These are phyloP conservation scores for Phoenix dactylifera DNA, from an alignment of 176 grass and related monocot species.

Conservation along the genomic window DNA sequence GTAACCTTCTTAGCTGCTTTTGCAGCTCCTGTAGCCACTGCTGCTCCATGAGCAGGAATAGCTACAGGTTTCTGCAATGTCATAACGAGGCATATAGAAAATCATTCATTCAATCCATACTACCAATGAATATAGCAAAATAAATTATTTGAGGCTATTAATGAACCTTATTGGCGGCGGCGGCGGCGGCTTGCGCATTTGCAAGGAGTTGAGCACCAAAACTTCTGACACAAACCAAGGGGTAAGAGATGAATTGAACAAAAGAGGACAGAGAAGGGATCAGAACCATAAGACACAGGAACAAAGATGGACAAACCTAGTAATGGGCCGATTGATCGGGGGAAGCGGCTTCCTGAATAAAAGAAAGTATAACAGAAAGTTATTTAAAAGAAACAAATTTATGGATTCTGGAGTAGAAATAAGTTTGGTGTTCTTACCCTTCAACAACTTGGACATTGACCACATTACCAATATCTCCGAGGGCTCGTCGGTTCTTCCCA, in stretches of 20 bases:
- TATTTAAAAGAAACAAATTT: background rate
- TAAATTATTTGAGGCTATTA: background rate
- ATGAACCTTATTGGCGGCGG: slow-evolving; percentile 35
- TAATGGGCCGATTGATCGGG: slow-evolving; percentile 19
- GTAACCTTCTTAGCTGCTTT: slow-evolving; percentile 38
- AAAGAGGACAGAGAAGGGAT: background rate
- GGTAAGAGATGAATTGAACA: no score
- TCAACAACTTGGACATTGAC: slow-evolving; percentile 1
- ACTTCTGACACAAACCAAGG: background rate
- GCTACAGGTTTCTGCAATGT: slow-evolving; percentile 26
- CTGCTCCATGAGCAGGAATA: slow-evolving; percentile 12
- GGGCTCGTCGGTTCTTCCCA: slow-evolving; percentile 17
- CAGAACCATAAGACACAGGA: background rate
- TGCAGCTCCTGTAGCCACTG: slow-evolving; percentile 11
- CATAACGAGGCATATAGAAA: no score
- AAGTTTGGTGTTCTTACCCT: background rate
- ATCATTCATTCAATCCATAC: no score
- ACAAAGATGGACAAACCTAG: background rate
- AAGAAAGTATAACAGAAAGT: background rate
- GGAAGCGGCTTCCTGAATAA: background rate
- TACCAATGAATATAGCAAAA: no score
- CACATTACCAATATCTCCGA: slow-evolving; percentile 17
- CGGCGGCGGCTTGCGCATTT: slow-evolving; percentile 4
- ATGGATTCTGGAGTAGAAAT: background rate
- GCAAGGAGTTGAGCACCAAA: slow-evolving; percentile 20